Percentiles rank a stretch among this genome's conserved stretches.
Evolutionary conservation across 495 filamentous ascomycete genomes (phyloP).

Genomic region (Neurospora tetrasperma): DNA sequence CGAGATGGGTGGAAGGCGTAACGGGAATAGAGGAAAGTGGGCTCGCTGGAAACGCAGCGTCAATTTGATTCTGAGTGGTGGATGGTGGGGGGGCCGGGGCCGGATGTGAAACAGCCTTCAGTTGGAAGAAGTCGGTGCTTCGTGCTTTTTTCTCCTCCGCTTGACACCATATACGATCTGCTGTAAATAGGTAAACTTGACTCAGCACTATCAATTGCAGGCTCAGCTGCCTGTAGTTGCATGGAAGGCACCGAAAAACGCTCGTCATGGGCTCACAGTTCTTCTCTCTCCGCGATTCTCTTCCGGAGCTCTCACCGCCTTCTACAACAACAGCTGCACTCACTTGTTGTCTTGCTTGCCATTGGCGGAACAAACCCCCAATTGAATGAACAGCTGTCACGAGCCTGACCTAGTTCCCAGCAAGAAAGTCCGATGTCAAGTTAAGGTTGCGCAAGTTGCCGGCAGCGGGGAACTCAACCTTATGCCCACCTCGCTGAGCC

Average conservation of each 20-base stretch:
- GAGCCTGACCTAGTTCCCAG: background rate
- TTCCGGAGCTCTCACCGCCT: background rate
- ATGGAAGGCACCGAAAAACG: background rate
- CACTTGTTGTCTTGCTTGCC: background rate
- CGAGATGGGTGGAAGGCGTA: background rate
- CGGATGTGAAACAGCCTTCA: background rate
- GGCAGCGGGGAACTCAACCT: background rate
- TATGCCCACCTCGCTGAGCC: background rate
- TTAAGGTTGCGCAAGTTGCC: background rate
- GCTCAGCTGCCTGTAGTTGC: background rate
- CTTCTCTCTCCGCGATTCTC: background rate
- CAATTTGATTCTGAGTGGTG: background rate
- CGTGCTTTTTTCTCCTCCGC: background rate
- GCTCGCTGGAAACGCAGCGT: background rate
- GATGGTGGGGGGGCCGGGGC: background rate
- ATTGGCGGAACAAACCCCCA: background rate
- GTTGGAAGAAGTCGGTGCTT: background rate
- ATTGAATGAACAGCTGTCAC: background rate
- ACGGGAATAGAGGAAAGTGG: background rate
- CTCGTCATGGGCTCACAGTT: background rate
- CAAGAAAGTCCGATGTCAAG: background rate
- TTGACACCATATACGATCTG: background rate
- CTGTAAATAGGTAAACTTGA: too few species aligned
- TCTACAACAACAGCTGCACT: background rate
- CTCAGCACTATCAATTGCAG: background rate